Base-by-base conservation (phyloP, 129 eudicot species). In the Artemisia tridentata region DNA sequence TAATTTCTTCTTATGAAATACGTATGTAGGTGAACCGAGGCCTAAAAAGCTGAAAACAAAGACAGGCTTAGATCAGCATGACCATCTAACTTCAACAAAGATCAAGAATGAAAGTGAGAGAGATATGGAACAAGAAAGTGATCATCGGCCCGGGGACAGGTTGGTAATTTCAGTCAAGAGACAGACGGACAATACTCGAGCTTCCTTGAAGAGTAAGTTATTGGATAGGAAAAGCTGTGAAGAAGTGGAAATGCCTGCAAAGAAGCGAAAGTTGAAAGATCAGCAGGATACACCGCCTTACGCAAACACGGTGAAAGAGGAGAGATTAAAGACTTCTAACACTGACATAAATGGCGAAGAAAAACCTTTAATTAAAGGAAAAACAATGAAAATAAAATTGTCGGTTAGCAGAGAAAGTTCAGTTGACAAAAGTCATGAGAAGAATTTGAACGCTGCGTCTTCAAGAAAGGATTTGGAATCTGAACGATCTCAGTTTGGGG, bases 231-330 rank as follows among this genome's bases (percentile, higher is more conserved):
- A 38, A 38, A 38, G 10, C 45, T 38, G 45, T 7, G 45, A 77
- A 54, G 73, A 58, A 61, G 65, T 67, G 62, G 83, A 80, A 64
- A 12, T 72, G 61, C 67, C 86, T 75, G 71, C 75, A 41, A 87
- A 81, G 81, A 89, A 84, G 83, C 80, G 95, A 81, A 89, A 87
- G 63, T 65, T 85, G 79, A 82, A 73, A 76, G 86, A 87, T 68
- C 46, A 74, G 77, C 79, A 56, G 72, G 80, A 83, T 17, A 74
- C 75, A 80, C 86, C 73, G 56, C 63, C 61, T 72, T 18, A 63
- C 71, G 61, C 46, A 3, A 83, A 79, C 67, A 38, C 61, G 38
- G 59, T 41, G 69, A 66, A 69, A 60, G 82, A 79, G 55, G 86
- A 85, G 80, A 93, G 84, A 70, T 72, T 80, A 31, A 81, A 56